Percentiles rank a stretch among this genome's conserved stretches.
phyloP scores from a whole-genome alignment of 768 basidiomycete genomes.

The Mycena latifolia region DNA sequence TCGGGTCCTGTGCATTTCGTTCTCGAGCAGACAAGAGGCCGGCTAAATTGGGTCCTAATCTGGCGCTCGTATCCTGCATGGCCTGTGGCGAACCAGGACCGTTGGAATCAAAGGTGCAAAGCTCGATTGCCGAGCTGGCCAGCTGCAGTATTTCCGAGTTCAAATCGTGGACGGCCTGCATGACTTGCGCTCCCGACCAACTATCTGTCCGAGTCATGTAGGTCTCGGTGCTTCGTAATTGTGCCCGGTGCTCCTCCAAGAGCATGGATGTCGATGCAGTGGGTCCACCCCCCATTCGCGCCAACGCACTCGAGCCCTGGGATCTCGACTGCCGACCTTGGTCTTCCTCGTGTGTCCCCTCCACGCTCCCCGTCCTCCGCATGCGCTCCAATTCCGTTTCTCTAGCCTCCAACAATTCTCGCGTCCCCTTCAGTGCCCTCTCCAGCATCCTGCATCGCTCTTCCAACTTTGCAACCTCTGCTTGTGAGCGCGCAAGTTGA shows the following conservation, averaged over 20 bases:
- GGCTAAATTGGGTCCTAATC: slow-evolving; percentile 74
- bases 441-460: slow-evolving; percentile 76
- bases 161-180: slow-evolving; percentile 84
- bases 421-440: slow-evolving; percentile 71
- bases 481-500: slow-evolving; percentile 66
- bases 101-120: slow-evolving; percentile 63
- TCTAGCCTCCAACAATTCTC: slow-evolving; percentile 66
- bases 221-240: slow-evolving; percentile 68
- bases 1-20: slow-evolving; percentile 76
- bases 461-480: slow-evolving; percentile 66
- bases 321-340: slow-evolving; percentile 10
- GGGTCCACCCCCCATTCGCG: slow-evolving; percentile 24
- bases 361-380: slow-evolving; percentile 52
- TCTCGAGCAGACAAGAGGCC: slow-evolving; percentile 72
- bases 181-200: slow-evolving; percentile 83
- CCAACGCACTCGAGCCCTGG: slow-evolving; percentile 1
- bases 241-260: slow-evolving; percentile 68
- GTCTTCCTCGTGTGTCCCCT: slow-evolving; percentile 46
- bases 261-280: slow-evolving; percentile 38
- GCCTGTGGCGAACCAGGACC: slow-evolving; percentile 59
- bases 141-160: slow-evolving; percentile 88
- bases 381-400: slow-evolving; percentile 73
- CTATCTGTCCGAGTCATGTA: slow-evolving; percentile 81
- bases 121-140: slow-evolving; percentile 80
- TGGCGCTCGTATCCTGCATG: slow-evolving; percentile 69